Evolutionary conservation across 108 stramenopile genomes (phyloP).

Genomic region (Skeletonema grethae): DNA sequence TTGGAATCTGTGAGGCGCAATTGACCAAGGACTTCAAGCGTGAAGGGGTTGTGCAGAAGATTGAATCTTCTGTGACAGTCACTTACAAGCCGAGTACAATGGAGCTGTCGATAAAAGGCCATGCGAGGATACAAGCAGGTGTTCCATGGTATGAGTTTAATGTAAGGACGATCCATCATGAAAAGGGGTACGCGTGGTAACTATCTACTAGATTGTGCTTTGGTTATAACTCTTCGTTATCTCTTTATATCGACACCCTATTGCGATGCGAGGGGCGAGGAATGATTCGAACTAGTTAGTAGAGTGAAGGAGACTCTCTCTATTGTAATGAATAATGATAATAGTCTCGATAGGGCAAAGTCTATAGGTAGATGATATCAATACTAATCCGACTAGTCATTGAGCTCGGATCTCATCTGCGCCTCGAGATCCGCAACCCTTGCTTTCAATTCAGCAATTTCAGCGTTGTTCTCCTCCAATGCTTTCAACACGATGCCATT

Average conservation of each 20-base stretch:
- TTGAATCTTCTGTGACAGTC: conserved; percentile 3
- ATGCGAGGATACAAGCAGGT: background rate
- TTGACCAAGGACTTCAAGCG: conserved; percentile 6
- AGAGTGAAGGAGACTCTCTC: too few relatives aligned
- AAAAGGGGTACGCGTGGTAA: too few relatives aligned
- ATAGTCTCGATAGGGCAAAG: too few relatives aligned
- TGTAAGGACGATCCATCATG: too few relatives aligned
- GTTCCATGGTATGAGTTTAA: too few relatives aligned
- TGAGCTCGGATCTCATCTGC: background rate
- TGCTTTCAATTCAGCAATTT: background rate
- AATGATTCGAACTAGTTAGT: too few relatives aligned
- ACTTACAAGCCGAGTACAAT: conserved; percentile 2
- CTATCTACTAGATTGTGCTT: too few relatives aligned
- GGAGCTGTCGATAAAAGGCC: background rate
- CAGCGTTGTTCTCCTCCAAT: background rate
- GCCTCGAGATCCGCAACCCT: background rate
- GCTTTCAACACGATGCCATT: background rate
- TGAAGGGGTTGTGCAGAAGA: background rate
- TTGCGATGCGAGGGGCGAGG: too few relatives aligned
- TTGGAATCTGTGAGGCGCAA: background rate
- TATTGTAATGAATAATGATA: too few relatives aligned
- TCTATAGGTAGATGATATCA: too few relatives aligned
- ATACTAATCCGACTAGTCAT: background rate
- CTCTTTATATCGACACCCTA: too few relatives aligned
- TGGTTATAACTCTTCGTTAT: too few relatives aligned